Conservation (phyloP, 2,329 filamentous ascomycete species). For the Fusarium setosum region DNA sequence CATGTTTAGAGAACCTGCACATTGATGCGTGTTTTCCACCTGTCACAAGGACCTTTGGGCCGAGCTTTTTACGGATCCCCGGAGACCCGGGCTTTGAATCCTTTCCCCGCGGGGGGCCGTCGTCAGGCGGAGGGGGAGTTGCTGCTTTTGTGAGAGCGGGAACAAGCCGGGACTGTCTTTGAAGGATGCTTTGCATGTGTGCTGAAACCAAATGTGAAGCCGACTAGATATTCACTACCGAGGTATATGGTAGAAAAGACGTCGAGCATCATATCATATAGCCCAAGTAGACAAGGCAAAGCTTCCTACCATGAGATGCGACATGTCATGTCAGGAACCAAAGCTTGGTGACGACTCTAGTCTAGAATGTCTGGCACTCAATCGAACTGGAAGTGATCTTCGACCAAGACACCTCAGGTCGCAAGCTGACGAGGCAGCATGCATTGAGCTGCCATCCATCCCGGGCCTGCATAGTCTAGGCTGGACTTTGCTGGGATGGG, state of each 20-base stretch:
- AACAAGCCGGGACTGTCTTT: background rate
- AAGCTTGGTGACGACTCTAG: background rate
- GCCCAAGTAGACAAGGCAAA: background rate
- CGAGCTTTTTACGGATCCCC: too few relatives aligned
- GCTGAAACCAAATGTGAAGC: background rate
- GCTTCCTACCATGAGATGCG: slow-evolving; percentile 2
- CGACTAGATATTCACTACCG: too few relatives aligned
- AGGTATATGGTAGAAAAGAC: too few relatives aligned
- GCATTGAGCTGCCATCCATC: slow-evolving; percentile 2
- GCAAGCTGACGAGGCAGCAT: too few relatives aligned
- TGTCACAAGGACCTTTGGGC: slow-evolving; percentile 12
- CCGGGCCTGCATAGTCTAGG: background rate
- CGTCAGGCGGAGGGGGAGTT: background rate
- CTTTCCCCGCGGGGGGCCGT: too few relatives aligned
- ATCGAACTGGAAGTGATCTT: slow-evolving; percentile 29
- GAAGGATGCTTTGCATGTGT: background rate
- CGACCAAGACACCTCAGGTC: background rate
- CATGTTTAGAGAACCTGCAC: slow-evolving; percentile 6
- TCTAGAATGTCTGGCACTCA: background rate
- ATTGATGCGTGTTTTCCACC: background rate
- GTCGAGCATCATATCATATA: too few relatives aligned
- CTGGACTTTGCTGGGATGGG: background rate
- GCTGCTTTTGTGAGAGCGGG: background rate
- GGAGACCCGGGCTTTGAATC: too few relatives aligned
- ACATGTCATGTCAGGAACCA: slow-evolving; percentile 4